A percentile compares a stretch with the other conserved stretches of the same genome.
These are phyloP conservation scores for Raffaelea albimanens DNA, from an alignment of 2,329 filamentous ascomycete species.

Conservation along the genomic window DNA sequence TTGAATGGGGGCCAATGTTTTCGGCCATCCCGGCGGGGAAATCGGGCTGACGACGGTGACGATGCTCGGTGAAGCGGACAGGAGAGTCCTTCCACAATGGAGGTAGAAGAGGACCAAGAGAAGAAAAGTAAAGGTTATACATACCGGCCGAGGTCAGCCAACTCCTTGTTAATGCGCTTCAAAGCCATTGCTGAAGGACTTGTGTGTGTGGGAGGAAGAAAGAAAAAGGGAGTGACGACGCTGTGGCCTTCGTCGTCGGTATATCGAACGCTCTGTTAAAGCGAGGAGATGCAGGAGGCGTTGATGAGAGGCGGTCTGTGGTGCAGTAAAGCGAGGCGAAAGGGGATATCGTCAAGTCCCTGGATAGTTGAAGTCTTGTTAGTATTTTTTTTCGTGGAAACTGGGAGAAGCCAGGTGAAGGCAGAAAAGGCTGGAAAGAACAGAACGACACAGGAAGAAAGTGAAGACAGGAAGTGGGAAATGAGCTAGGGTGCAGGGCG, in stretches of 20 bases:
- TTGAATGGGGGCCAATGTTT: constrained; percentile 8
- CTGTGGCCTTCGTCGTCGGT: not conserved
- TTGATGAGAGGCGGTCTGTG: not conserved
- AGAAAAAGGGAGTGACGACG: not conserved
- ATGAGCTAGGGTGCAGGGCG: not conserved
- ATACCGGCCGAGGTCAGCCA: constrained; percentile 82
- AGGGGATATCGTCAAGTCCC: not conserved
- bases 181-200: constrained; percentile 57
- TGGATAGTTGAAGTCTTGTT: not conserved
- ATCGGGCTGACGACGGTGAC: not conserved
- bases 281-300: not conserved
- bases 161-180: constrained; percentile 92
- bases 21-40: constrained; percentile 3
- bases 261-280: too few species aligned
- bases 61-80: not conserved
- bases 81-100: too few species aligned
- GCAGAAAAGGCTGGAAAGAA: not conserved
- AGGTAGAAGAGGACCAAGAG: not conserved
- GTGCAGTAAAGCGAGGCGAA: not conserved
- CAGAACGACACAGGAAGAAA: not conserved
- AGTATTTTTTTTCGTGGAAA: constrained; percentile 5
- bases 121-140: not conserved
- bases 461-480: not conserved
- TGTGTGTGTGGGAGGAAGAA: constrained; percentile 10
- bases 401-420: constrained; percentile 5